These are phyloP conservation scores for Citrus sinensis DNA, from an alignment of 345 rosid genomes.

Conservation along the genomic window DVS_A1.0 CM039166.1:16596501-16597000, in stretches of 20 bases:
- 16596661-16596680: not conserved
- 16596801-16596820: not conserved
- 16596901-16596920: no score
- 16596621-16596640: conserved; percentile 23
- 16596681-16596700: not conserved
- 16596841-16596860: not conserved
- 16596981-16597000: not conserved
- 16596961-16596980: not conserved
- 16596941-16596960: not conserved
- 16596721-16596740: not conserved
- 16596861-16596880: not conserved
- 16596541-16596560: conserved; percentile 21
- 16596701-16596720: not conserved
- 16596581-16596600: conserved; percentile 10
- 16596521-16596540: conserved; percentile 30
- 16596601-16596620: conserved; percentile 16
- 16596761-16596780: not conserved
- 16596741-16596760: not conserved
- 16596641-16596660: conserved; percentile 16
- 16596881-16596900: not conserved
- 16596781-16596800: not conserved
- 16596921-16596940: no score
- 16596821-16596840: not conserved
- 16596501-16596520: conserved; percentile 25
- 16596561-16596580: conserved; percentile 18